Base-by-base conservation (phyloP, 2,329 filamentous ascomycete species). In the Curvularia lunata region DNA sequence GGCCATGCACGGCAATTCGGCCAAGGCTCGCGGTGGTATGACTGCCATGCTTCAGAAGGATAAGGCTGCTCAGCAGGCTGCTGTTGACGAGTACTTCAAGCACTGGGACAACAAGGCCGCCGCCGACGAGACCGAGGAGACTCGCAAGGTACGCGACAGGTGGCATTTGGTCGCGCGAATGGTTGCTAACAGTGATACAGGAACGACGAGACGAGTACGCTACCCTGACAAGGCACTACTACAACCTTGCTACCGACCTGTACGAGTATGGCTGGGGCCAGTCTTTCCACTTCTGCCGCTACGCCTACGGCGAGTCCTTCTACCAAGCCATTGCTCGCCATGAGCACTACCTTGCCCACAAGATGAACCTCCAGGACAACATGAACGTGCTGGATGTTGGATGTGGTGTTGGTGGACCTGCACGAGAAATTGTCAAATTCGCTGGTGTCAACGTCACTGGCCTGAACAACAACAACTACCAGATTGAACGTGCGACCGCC, bases 391-490 rank as follows among this genome's bases (percentile, higher is more conserved):
- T 99, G 28, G 95, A 99, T 74, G 95, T 99, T 58, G 95, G 95
- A 61, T 99, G 95, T 73, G 95, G 95, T 85, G 92, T 98, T 54
- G 95, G 95, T 71, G 95, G 95, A 46, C 95, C 95, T 21, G 95
- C 94, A 6, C 87, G 93, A 61, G 93, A 98, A 82, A 98, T 99
- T 71, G 91, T 91, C 80, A 96, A 96, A 81, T 99, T 99, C 81
- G 90, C 91, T 10, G 94, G 91, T 61, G 90, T 87, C 69, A 92
- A 97, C 70, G 86, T 98, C 63, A 89, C 92, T 23, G 95, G 95
- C 42, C 81, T 98, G 77, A 99, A 98, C 87, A 98, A 97, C 87
- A 98, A 98, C 80, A 92, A 97, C 81, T 99, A 99, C 83, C 95
- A 98, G 82, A 97, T 98, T 66, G 87, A 97, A 76, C 91, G 95